Evolutionary conservation across 148 eudicot species (phyloP).

Genomic region (Polygonum aviculare): DNA sequence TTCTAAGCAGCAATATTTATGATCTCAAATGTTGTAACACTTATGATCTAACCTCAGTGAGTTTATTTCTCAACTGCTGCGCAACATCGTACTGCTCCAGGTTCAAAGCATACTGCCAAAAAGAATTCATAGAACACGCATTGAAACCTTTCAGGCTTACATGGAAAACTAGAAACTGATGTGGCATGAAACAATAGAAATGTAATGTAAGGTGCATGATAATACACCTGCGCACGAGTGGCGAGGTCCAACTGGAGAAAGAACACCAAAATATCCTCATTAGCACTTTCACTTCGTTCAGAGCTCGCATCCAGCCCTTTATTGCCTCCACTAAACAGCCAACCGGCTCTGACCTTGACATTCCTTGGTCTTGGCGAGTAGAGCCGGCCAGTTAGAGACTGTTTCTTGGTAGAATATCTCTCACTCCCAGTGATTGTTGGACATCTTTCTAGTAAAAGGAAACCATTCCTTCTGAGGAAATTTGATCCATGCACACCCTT

Average conservation of each 20-base stretch:
- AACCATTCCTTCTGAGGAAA: slow-evolving; percentile 24
- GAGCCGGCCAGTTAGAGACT: slow-evolving; percentile 24
- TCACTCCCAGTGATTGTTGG: slow-evolving; percentile 26
- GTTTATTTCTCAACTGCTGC: slow-evolving; percentile 80
- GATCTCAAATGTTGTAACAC: background rate
- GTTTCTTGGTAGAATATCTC: slow-evolving; percentile 24
- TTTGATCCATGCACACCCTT: slow-evolving; percentile 39
- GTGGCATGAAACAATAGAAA: background rate
- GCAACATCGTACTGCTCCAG: slow-evolving; percentile 91
- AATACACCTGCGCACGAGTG: slow-evolving; percentile 74
- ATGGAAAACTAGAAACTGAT: background rate
- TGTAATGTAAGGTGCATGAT: background rate
- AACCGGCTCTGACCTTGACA: slow-evolving; percentile 57
- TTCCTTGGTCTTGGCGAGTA: slow-evolving; percentile 24
- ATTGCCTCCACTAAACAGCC: slow-evolving; percentile 68
- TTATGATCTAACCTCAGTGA: slow-evolving; percentile 61
- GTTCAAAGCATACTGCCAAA: slow-evolving; percentile 81
- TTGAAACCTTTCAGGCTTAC: background rate
- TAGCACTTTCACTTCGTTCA: slow-evolving; percentile 89
- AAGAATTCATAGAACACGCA: background rate
- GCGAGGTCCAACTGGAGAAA: slow-evolving; percentile 90
- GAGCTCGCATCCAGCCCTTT: slow-evolving; percentile 53
- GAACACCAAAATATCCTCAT: slow-evolving; percentile 86
- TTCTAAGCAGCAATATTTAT: background rate
- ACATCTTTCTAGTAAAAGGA: slow-evolving; percentile 20